Evolutionary conservation across 371 early-diverging fungal genomes (phyloP).

Genomic region (Rhizopus arrhizus): DNA sequence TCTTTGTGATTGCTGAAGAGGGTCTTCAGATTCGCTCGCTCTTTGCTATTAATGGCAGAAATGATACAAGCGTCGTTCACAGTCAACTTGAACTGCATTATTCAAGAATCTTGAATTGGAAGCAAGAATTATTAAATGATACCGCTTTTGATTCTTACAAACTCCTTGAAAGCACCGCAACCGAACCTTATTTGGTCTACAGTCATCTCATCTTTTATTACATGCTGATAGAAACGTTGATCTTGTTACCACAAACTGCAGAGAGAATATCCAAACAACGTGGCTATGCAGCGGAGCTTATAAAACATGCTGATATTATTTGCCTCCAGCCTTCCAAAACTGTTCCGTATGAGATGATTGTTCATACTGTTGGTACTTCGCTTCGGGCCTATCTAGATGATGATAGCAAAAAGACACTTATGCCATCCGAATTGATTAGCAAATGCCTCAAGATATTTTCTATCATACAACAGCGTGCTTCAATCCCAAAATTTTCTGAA

Average conservation of each 20-base stretch:
- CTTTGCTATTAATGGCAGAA: background rate
- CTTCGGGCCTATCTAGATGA: slow-evolving; percentile 12
- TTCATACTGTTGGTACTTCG: slow-evolving; percentile 13
- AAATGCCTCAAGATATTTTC: slow-evolving; percentile 6
- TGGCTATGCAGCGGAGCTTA: slow-evolving; percentile 12
- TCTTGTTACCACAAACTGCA: slow-evolving; percentile 12
- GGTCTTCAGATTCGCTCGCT: slow-evolving; percentile 21
- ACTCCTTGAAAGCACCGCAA: background rate
- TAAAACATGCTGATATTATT: slow-evolving; percentile 1
- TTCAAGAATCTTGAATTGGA: slow-evolving; percentile 15
- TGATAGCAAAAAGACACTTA: background rate
- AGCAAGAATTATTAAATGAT: slow-evolving; percentile 1
- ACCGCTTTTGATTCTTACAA: too few relatives aligned
- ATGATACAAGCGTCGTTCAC: background rate
- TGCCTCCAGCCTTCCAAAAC: slow-evolving; percentile 11
- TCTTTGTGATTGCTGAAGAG: slow-evolving; percentile 21
- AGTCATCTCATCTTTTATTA: slow-evolving; percentile 8
- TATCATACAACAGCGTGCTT: background rate
- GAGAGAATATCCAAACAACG: slow-evolving; percentile 7
- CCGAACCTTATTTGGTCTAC: background rate
- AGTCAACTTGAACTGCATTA: slow-evolving; percentile 3
- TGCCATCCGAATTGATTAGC: background rate
- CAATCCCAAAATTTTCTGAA: background rate
- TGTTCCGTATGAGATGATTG: slow-evolving; percentile 16
- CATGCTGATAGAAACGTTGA: slow-evolving; percentile 11